A percentile compares a stretch with the other conserved stretches of the same genome.
Conservation (phyloP, 2,329 filamentous ascomycete species). For the Orbilia oligospora region DNA sequence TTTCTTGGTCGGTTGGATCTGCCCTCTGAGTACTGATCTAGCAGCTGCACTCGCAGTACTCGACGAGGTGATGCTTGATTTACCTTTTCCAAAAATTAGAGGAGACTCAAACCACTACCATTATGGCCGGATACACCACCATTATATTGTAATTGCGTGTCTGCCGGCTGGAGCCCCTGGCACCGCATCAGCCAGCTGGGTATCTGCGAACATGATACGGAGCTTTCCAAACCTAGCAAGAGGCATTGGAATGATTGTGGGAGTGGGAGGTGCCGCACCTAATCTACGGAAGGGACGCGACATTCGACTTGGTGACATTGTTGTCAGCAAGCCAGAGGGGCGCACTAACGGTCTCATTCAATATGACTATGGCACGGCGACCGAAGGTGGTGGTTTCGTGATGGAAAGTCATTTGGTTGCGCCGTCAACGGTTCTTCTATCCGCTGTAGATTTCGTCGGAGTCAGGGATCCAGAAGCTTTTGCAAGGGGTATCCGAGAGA, state of each 20-base stretch:
- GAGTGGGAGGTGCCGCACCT: constrained; percentile 17
- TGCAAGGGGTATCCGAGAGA: not conserved
- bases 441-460: not conserved
- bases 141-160: constrained; percentile 10
- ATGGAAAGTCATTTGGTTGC: not conserved
- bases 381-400: constrained; percentile 25
- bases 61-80: not conserved
- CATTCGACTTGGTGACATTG: constrained; percentile 33
- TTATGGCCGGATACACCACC: not conserved
- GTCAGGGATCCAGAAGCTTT: constrained; percentile 1
- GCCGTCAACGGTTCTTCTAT: constrained; percentile 18
- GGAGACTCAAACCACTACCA: constrained; percentile 10
- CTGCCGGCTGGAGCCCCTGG: constrained; percentile 6
- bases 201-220: no score
- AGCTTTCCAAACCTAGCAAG: no score
- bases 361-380: constrained; percentile 25
- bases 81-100: not conserved
- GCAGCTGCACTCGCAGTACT: constrained; percentile 24
- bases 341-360: not conserved
- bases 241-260: constrained; percentile 19
- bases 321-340: constrained; percentile 3
- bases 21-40: constrained; percentile 18
- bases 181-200: not conserved
- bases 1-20: constrained; percentile 19
- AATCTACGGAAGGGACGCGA: not conserved